Base-by-base conservation (phyloP, 116 monocot genomes). In the Papilionanthe hybrid region DNA sequence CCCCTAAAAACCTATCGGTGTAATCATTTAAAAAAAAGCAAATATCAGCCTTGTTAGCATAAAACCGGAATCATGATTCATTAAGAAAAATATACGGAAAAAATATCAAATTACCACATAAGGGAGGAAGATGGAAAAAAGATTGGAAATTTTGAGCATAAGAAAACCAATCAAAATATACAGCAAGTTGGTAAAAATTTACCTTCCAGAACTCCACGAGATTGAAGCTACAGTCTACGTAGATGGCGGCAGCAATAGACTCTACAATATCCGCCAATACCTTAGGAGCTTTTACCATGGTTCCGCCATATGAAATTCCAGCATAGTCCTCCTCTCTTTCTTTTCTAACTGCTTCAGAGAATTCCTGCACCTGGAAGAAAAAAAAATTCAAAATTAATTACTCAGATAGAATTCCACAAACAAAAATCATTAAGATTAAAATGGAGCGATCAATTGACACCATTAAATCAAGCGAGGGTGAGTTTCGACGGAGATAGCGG, bases 251-350 rank as follows among this genome's bases (percentile, higher is more conserved):
- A 13, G 82, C 81, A 45, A 91, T 83, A 5, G 87, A 13, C 75
- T 91, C 91, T 3, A 89, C 91, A n/a, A 91, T 77, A 55, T 91
- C 89, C 0, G 91, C 85, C 25, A 91, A 55, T 3, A 89, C 87
- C 30, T 91, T 91, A 3, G 89, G 89, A 3, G 89, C 89, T 56
- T 89, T 87, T 1, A 81, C 55, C 25, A 32, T 55, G 79, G 75
- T 81, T 12, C 88, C 89, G 20, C 91, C 91, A 19, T 86, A 89
- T 0, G 77, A 77, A 22, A 55, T n/a, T 29, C 41, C 78, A 2
- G 56, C 79, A 56, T 72, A 49, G 32, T 81, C 78, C 28, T 84
- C 79, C 81, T 83, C 81, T 7, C 18, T 42, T 32, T 89, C 88
- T 60, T 65, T 73, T 72, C 75, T 67, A 37, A 85, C 81, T 13